Evolutionary conservation across 2,329 filamentous ascomycete species (phyloP), one percentile per base, ranked within the genome.

Genomic region (Monilinia vaccinii-corymbosi): DNA sequence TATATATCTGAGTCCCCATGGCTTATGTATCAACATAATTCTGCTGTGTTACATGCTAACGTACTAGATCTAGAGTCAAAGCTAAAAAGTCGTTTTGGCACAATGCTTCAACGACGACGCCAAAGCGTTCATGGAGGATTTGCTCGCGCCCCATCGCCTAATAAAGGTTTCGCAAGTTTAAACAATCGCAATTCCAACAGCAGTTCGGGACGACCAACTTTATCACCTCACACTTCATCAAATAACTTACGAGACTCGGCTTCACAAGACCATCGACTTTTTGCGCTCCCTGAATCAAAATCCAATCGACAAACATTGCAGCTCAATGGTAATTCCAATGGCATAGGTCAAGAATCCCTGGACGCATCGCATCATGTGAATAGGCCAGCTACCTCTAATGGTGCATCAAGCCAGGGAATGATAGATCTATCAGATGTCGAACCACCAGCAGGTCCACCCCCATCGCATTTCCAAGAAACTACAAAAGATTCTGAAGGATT

Each of bases 401-500:
- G 81, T 40, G 75, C 72, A 32, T 67, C 75, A 36, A 68, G 72
- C 21, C 53, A 61, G 49, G 58, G 60, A 23, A 44, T 68, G 18
- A 56, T 75, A 46, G 81, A 83, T 57, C 69, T 81, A 28, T 76
- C 78, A 52, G 79, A 80, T 56, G 78, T 80, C 34, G 74, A 77
- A 10, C 77, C 81, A 34, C 80, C 81, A 18, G 75, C 78, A 2
- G 79, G 79, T 0, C 77, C 80, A 25, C 79, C 81, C 28, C 69
- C 68, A 32, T 68, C 69, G 47, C 69, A 71, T 28, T 28, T 65
- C 18, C 66, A 65, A 49, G 65, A 75, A 60, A 71, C 79, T 59
- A 73, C 75, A 23, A 89, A 84, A 70, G 90, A 94, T 70, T 76
- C 83, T 0, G 89, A 95, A 65, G 90, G 89, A 8, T 94, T 86